These are phyloP conservation scores for Erodium maritimum DNA, from an alignment of 345 rosid genomes.

Conservation along the genomic window DNA sequence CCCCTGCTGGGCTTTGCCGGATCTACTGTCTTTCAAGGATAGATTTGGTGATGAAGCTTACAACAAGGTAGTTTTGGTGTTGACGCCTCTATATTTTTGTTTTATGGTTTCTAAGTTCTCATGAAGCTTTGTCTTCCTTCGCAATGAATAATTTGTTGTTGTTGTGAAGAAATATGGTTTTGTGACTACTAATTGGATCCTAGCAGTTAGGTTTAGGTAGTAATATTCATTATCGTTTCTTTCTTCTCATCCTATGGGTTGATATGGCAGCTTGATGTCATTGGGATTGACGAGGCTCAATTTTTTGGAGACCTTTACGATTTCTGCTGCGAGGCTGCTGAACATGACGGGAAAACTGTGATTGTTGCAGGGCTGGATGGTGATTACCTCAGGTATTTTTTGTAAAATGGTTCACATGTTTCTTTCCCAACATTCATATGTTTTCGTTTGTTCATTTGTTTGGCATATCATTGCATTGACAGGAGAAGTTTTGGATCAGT, in stretches of 20 bases:
- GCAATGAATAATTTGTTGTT: too few species aligned
- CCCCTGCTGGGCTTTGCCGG: conserved; percentile 72
- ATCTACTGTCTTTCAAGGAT: conserved; percentile 47
- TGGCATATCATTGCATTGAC: conserved; percentile 4
- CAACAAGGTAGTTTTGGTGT: conserved; percentile 25
- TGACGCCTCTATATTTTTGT: background rate
- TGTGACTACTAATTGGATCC: too few species aligned
- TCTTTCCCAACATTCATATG: too few species aligned
- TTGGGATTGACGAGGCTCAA: conserved; percentile 95
- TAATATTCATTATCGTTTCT: too few species aligned
- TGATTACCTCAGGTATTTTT: conserved; percentile 62
- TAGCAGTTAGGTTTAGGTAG: too few species aligned
- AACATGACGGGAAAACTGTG: conserved; percentile 60
- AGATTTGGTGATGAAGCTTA: conserved; percentile 54
- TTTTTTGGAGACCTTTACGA: conserved; percentile 88
- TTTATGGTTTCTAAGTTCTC: too few species aligned
- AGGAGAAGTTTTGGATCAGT: conserved; percentile 86
- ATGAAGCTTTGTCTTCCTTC: too few species aligned
- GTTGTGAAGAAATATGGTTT: too few species aligned
- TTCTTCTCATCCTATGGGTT: background rate
- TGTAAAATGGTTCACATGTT: too few species aligned
- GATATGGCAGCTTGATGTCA: conserved; percentile 59
- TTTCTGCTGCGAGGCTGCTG: conserved; percentile 83
- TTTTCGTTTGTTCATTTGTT: background rate
- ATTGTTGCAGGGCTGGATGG: conserved; percentile 83